Base-by-base conservation (phyloP, 257 asterid genomes). In the Nicotiana tabacum region DNA sequence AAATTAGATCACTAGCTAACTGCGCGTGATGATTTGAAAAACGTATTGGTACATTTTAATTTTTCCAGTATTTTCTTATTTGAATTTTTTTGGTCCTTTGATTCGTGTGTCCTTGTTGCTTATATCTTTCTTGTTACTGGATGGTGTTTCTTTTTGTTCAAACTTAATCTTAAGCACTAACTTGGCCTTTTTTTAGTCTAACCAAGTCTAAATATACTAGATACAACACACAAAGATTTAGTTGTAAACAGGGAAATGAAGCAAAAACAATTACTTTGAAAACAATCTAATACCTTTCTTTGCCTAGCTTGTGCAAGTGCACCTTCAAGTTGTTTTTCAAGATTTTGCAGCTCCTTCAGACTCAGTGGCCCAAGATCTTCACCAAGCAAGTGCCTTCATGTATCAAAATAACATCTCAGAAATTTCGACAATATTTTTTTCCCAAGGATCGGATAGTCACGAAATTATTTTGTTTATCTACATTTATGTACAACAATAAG, bases 241-340 rank as follows among this genome's bases (percentile, higher is more conserved):
- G 62, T 17, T 2, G 13, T 17, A 76, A 12, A 5, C 48, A 16
- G 24, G 10, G 7, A 9, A 12, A 46, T 18, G n/a, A 30, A 30
- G 55, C 51, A 43, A 43, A 17, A 5, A 4, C 18, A 39, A 39
- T 39, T 16, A n/a, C 3, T 3, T n/a, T 9, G 37, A 68, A 46
- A 8, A 57, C 24, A 21, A 15, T 30, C 18, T 30, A 51, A 53
- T 90, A 95, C 99, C 99, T 92, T 95, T 82, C 98, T 94, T 83
- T 96, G 95, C 84, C 98, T 91, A 39, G 98, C 92, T 85, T 88
- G 97, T 70, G 86, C 81, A 81, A 96, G 99, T 88, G 99, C 92
- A 81, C 88, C 97, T 90, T 96, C 99, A 67, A 96, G 94, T 85
- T 94, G 99, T 81, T 91, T 94, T 85, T 96, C 97, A 83, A 96